A percentile compares a stretch with the other conserved stretches of the same genome.
Conservation (phyloP, 495 filamentous ascomycete species). For the Aspergillus funiculosus region DNA sequence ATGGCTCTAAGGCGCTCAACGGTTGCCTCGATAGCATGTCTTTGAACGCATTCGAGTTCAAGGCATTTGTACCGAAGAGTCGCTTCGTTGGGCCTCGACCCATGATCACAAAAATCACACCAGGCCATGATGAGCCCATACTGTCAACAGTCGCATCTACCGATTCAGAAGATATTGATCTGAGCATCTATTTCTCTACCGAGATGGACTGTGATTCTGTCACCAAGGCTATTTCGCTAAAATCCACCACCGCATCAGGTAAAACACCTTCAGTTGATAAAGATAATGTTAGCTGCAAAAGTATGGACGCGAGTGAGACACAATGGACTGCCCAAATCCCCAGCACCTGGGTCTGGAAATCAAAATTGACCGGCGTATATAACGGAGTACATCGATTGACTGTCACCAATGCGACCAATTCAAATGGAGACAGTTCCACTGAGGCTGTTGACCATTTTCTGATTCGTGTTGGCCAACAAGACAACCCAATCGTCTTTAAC, state of each 20-base stretch:
- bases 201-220: conserved; percentile 59
- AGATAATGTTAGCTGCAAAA: conserved; percentile 40
- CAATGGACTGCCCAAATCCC: conserved; percentile 46
- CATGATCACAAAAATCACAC: conserved; percentile 60
- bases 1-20: conserved; percentile 41
- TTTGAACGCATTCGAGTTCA: conserved; percentile 55
- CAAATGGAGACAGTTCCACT: conserved; percentile 34
- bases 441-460: conserved; percentile 52
- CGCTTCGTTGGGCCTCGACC: conserved; percentile 50
- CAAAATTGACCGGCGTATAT: conserved; percentile 52
- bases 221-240: conserved; percentile 44
- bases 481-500: conserved; percentile 56
- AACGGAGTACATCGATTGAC: conserved; percentile 63
- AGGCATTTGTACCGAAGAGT: conserved; percentile 54
- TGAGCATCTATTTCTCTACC: conserved; percentile 55
- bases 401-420: conserved; percentile 48
- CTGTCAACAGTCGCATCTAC: conserved; percentile 43
- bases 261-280: conserved; percentile 35
- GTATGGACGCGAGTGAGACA: conserved; percentile 22
- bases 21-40: conserved; percentile 53
- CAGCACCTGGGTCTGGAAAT: conserved; percentile 49
- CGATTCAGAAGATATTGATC: conserved; percentile 41
- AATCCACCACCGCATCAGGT: conserved; percentile 48
- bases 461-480: conserved; percentile 48
- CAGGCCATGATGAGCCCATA: conserved; percentile 59